These are phyloP conservation scores for Pseudocercospora vitis DNA, from an alignment of 2,329 filamentous ascomycete genomes.

Conservation along the genomic window DNA sequence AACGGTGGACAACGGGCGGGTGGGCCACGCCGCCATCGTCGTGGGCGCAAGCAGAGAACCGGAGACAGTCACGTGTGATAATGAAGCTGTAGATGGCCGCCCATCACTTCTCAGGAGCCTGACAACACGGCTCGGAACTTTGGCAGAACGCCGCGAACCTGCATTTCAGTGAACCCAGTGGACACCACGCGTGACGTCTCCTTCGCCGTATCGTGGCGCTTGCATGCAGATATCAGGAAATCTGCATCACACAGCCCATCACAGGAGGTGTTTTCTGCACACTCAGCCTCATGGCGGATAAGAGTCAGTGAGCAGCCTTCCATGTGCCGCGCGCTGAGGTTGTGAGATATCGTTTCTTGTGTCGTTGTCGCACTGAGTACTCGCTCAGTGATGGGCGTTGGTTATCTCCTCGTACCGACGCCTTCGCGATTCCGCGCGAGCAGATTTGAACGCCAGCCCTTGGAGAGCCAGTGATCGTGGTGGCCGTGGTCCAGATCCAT, in stretches of 20 bases:
- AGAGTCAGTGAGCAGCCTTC: no score
- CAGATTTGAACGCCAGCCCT: background rate
- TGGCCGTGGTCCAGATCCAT: background rate
- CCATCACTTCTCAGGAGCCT: background rate
- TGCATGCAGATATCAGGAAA: background rate
- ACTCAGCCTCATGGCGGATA: background rate
- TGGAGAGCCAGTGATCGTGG: background rate
- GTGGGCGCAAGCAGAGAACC: background rate
- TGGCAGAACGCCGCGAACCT: slow-evolving; percentile 1
- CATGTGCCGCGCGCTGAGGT: no score
- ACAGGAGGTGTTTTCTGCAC: background rate
- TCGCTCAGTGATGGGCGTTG: background rate
- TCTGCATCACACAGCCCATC: background rate
- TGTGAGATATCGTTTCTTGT: no score
- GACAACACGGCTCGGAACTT: background rate
- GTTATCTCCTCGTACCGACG: background rate
- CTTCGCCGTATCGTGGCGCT: background rate
- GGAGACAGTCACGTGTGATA: background rate
- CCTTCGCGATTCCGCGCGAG: background rate
- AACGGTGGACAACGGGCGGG: background rate
- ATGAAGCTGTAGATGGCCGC: background rate
- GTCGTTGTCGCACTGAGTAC: no score
- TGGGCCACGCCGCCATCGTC: background rate
- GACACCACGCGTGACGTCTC: background rate
- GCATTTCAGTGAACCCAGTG: background rate